phyloP scores from a whole-genome alignment of 2,329 filamentous ascomycete species.

The Hymenoscyphus albidus region DNA sequence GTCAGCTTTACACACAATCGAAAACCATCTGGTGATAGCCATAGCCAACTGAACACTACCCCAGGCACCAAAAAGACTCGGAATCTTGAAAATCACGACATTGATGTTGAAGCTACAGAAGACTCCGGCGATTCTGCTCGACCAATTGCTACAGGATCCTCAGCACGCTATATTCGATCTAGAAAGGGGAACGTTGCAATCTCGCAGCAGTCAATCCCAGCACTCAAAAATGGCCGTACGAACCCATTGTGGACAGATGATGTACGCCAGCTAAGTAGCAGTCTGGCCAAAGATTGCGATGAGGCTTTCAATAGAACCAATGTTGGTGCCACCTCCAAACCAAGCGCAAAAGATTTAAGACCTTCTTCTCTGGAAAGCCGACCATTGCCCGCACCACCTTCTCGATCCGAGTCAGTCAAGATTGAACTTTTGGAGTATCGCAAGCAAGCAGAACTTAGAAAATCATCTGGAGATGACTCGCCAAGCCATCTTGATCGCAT shows the following conservation, averaged over 20 bases:
- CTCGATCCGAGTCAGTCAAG: conserved; percentile 31
- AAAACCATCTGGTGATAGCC: conserved; percentile 15
- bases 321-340: conserved; percentile 32
- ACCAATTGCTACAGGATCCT: conserved; percentile 16
- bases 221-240: conserved; percentile 19
- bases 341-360: conserved; percentile 12
- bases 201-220: conserved; percentile 12
- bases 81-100: conserved; percentile 19
- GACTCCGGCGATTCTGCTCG: conserved; percentile 23
- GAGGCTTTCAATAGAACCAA: conserved; percentile 78
- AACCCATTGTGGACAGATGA: conserved; percentile 62
- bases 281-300: conserved; percentile 85
- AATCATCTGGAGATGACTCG: conserved; percentile 35
- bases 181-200: conserved; percentile 23
- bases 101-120: conserved; percentile 24
- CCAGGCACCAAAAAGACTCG: background rate
- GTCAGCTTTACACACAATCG: conserved; percentile 60
- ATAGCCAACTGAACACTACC: conserved; percentile 14
- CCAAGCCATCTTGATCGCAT: conserved; percentile 53
- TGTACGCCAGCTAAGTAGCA: conserved; percentile 75
- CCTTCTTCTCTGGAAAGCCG: conserved; percentile 24
- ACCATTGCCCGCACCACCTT: conserved; percentile 33
- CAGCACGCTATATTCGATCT: conserved; percentile 32
- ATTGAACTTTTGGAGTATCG: conserved; percentile 31
- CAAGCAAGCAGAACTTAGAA: conserved; percentile 31